Evolutionary conservation across 148 eudicot species (phyloP), one percentile per base, ranked within the genome.

Genomic region (Dysphania ambrosioides): DNA sequence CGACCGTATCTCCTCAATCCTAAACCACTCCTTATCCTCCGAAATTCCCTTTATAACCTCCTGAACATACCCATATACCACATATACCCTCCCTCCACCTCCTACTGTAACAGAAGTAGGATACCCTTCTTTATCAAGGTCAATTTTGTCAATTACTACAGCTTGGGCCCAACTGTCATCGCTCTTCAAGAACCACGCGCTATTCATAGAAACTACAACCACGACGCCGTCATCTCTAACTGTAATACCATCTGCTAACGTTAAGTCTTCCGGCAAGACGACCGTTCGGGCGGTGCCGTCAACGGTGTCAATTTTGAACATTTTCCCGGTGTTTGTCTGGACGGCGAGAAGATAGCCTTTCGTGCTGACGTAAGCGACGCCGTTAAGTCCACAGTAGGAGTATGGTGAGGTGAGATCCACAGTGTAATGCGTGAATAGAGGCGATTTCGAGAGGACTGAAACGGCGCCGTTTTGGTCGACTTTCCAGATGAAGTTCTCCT

Each of bases 281-380:
- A 94, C 93, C 32, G 67, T 70, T 30, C 83, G 81, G 1, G 93
- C 82, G 13, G 81, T 75, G 4, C 98, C 98, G 78, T 88, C 90
- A 6, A 80, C 82, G 21, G 72, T 72, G 83, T 86, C 77, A 61
- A 94, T 90, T 76, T 87, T 94, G 81, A 85, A 89, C 73, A 93
- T 41, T 68, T 88, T 91, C 0, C 98, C 98, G 2, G 97, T 89
- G 78, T 89, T 91, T 15, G 91, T 79, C 35, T 93, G 97, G 76
- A 85, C 85, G 2, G 82, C 90, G n/a, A 93, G 73, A 34, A 93
- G 77, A 72, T 91, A 93, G 0, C 86, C 90, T 31, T 88, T 88
- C 36, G 73, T 65, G 6, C 16, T 40, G 65, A 70, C 64, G 83
- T 86, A 93, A 72, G 75, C 86, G 79, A 91, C 66, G 44, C 98